Evolutionary conservation across 2,329 filamentous ascomycete species (phyloP), one percentile per base, ranked within the genome.

Genomic region (Gaeumannomyces sp.): DNA sequence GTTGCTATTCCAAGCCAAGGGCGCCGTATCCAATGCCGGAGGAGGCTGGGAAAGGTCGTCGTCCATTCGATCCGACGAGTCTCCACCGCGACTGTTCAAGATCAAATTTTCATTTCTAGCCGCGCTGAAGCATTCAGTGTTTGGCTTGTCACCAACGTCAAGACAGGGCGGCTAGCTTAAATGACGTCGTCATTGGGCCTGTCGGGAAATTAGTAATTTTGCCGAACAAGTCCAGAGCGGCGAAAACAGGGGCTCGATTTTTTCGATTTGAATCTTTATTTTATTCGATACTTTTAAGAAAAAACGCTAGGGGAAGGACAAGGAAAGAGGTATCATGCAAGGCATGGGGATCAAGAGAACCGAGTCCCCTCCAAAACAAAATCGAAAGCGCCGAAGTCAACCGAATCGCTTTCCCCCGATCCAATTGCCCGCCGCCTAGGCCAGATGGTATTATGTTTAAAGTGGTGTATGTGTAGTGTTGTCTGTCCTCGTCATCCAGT

Each of bases 281-380:
- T 53, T 3, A 25, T 53, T 53, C 10, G 45, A 6, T 10, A n/a
- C 19, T 25, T 53, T n/a, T 2, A 25, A 25, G 4, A n/a, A n/a
- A 53, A 53, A 53, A 53, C n/a, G 22, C 45, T 53, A 25, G 45
- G 6, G 45, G 45, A n/a, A 53, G n/a, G 45, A n/a, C 45, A 10
- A 53, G 45, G n/a, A 53, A 53, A n/a, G 45, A 53, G 45, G 45
- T n/a, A 53, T 53, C 45, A 53, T 53, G 45, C 22, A 53, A n/a
- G 45, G 22, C 45, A n/a, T 7, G 45, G 45, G 38, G 38, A 45
- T 33, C 8, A 2, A 8, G 38, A 45, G 38, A 53, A n/a, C 22
- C 45, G 22, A 1, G 13, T n/a, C 45, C 45, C 45, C 45, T 53
- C 45, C 19, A 53, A 10, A 53, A 45, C 38, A 45, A 45, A 45